Evolutionary conservation across 805 yeast species (phyloP).

Genomic region (Kodamaea restingae): DNA sequence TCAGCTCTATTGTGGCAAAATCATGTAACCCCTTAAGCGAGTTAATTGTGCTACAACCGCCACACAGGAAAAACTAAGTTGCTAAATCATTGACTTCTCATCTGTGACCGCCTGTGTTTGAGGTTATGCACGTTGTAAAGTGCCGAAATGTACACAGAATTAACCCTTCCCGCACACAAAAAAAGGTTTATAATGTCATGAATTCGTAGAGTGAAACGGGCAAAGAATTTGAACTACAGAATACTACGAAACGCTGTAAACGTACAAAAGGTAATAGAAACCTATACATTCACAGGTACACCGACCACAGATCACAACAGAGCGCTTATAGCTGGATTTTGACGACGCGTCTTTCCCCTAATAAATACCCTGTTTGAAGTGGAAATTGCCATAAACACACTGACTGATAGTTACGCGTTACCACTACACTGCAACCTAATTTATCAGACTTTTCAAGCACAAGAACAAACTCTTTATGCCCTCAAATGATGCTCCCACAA

Average conservation of each 20-base stretch:
- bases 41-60: too few species aligned
- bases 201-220: background rate
- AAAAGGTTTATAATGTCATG: background rate
- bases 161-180: background rate
- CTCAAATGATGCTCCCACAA: constrained; percentile 2
- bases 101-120: background rate
- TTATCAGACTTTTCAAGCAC: too few species aligned
- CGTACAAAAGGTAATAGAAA: background rate
- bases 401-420: too few species aligned
- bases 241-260: background rate
- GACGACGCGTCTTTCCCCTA: too few species aligned
- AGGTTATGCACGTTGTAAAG: constrained; percentile 1
- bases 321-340: too few species aligned
- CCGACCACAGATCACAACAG: too few species aligned
- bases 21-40: too few species aligned
- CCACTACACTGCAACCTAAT: background rate
- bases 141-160: constrained; percentile 1
- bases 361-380: too few species aligned
- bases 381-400: too few species aligned
- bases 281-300: too few species aligned
- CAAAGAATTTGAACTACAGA: background rate
- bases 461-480: background rate
- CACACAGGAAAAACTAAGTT: background rate
- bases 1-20: too few species aligned
- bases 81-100: background rate